Evolutionary conservation across 2,329 filamentous ascomycete genomes (phyloP).

Genomic region (Allantophomopsis lycopodina): DNA sequence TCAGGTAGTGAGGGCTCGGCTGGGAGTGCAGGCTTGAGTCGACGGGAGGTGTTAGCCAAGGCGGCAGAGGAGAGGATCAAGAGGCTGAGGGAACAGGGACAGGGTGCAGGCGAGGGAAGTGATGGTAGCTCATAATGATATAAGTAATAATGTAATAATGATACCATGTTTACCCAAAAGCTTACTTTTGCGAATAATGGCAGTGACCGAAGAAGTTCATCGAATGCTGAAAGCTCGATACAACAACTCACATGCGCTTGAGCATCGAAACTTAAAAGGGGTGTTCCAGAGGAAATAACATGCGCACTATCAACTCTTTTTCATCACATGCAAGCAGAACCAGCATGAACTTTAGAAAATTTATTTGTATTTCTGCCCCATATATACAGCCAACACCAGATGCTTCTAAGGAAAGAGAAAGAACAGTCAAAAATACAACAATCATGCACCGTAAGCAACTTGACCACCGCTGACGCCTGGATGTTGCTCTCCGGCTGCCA

Average conservation of each 20-base stretch:
- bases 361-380: slow-evolving; percentile 12
- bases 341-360: slow-evolving; percentile 9
- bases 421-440: slow-evolving; percentile 14
- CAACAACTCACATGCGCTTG: no score
- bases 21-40: slow-evolving; percentile 33
- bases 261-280: no score
- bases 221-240: no score
- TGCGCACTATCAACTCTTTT: no score
- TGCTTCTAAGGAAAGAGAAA: slow-evolving; percentile 9
- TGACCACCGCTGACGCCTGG: slow-evolving; percentile 15
- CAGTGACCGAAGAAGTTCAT: no score
- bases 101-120: neutral
- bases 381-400: slow-evolving; percentile 20
- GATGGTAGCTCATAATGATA: no score
- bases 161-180: no score
- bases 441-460: slow-evolving; percentile 13
- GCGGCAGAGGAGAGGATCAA: slow-evolving; percentile 49
- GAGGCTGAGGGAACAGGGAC: slow-evolving; percentile 12
- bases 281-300: no score
- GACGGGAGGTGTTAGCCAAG: slow-evolving; percentile 62
- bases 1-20: slow-evolving; percentile 21
- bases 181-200: no score
- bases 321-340: no score
- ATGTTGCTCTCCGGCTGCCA: slow-evolving; percentile 44
- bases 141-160: no score